Base-by-base conservation (phyloP, 768 basidiomycete genomes). In the Galerina sulciceps region DNA sequence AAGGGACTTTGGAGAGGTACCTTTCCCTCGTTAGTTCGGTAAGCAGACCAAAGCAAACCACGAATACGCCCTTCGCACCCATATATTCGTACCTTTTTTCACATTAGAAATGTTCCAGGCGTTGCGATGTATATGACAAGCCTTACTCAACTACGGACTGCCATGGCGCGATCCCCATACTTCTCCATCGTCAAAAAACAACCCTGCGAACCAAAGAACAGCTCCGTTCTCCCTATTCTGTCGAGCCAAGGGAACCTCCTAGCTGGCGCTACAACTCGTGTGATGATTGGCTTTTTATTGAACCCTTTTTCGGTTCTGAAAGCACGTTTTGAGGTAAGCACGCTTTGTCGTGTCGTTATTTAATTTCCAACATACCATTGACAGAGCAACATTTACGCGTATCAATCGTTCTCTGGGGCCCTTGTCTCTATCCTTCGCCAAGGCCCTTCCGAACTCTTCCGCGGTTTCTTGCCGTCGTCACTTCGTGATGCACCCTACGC, bases 401-500 rank as follows among this genome's bases (percentile, higher is more conserved):
- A 94, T 69, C 73, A 78, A 49, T 87, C 83, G 61, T 69, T 94
- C 38, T 67, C 78, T 4, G 76, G 80, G 37, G 91, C 89, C 0
- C 70, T 93, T 37, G 44, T 75, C 4, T 81, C 85, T 9, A 81
- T 93, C 37, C 71, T 78, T 2, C 87, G 85, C n/a, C 80, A 81
- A 67, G 94, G 95, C 2, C 86, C 91, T 4, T 83, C 86, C 20
- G 94, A 93, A 62, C 77, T 96, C 26, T 85, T 95, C 67, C 89
- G 92, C 46, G 96, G 96, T 0, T 89, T 94, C 67, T 66, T 90
- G 20, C 92, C 94, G 1, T 93, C 94, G 1, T 91, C 94, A 1
- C 79, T 95, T n/a, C 85, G 96, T 46, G 96, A 98, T 71, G 96
- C 94, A 11, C 96, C 96, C 0, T 94, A 96, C 66, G 94, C 96